Conservation (phyloP, 306 rosid species). For the Ziziphus jujuba region DNA sequence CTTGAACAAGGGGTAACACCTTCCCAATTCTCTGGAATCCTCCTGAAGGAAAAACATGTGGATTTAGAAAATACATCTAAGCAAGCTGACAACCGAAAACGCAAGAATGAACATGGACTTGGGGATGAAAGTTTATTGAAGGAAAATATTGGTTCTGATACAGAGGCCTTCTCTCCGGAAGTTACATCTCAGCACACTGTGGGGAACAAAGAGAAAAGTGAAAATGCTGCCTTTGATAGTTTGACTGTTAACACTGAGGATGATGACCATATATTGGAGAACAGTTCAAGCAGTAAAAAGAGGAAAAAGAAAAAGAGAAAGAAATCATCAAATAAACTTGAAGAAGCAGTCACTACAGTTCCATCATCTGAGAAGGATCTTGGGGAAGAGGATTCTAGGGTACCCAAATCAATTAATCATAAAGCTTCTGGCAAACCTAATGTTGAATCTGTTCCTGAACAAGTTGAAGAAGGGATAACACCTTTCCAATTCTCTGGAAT, state of each 20-base stretch:
- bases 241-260: slow-evolving; percentile 32
- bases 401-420: slow-evolving; percentile 8
- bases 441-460: slow-evolving; percentile 22
- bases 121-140: neutral
- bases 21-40: slow-evolving; percentile 22
- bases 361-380: slow-evolving; percentile 40
- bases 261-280: slow-evolving; percentile 22
- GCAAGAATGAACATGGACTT: neutral
- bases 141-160: slow-evolving; percentile 16
- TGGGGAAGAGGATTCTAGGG: slow-evolving; percentile 25
- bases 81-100: slow-evolving; percentile 29
- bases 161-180: neutral
- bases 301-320: slow-evolving; percentile 32
- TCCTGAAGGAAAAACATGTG: slow-evolving; percentile 32
- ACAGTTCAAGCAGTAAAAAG: slow-evolving; percentile 21
- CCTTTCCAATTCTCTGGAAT: slow-evolving; percentile 20
- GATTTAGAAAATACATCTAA: slow-evolving; percentile 19
- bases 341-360: slow-evolving; percentile 24
- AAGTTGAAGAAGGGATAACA: slow-evolving; percentile 33
- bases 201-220: slow-evolving; percentile 35
- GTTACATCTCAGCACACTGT: slow-evolving; percentile 30
- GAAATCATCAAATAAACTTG: slow-evolving; percentile 28
- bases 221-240: slow-evolving; percentile 29
- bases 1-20: slow-evolving; percentile 29
- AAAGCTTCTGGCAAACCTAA: slow-evolving; percentile 18